Base-by-base conservation (phyloP, 108 stramenopile species). In the Thalassiosira profunda region DNA sequence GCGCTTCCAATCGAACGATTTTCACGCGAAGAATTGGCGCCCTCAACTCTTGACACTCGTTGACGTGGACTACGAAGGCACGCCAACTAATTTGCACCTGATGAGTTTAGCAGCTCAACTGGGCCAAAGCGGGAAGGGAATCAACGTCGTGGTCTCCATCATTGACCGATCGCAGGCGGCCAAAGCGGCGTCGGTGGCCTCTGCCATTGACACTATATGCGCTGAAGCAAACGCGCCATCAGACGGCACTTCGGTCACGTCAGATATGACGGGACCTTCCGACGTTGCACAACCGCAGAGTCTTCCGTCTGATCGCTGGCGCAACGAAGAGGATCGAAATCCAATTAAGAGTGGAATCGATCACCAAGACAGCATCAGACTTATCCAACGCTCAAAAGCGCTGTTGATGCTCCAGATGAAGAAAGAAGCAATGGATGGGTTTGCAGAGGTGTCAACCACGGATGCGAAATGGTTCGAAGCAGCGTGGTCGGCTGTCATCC, bases 21-120 rank as follows among this genome's bases (percentile, higher is more conserved):
- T 82, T 59, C 80, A 85, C 55, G 84, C 84, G 25, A 91, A 90
- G 63, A 91, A 89, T 66, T 93, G 88, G 88, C 58, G 92, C 44
- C 92, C 92, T n/a, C 92, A 93, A 66, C 25, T 93, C n/a, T 66
- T 91, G 12, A 80, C 86, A 9, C 57, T 93, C 11, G 72, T 84
- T 20, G 76, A 87, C 47, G 74, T 82, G n/a, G 87, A 89, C 56
- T 79, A 51, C n/a, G 44, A 67, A 21, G 87, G 86, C 6, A 72
- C 71, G 37, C 80, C 84, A 18, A n/a, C 36, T 5, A 79, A 79
- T 44, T 77, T 89, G 30, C 68, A 62, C 20, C 56, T 91, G 23
- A 37, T 94, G 23, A 46, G 52, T 15, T 59, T 94, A 23, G 90
- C 87, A 14, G 63, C 82, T 10, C 89, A 90, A 58, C 71, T 94